Evolutionary conservation across 768 basidiomycete genomes (phyloP).

Genomic region (Calocybe gangraenosa): DNA sequence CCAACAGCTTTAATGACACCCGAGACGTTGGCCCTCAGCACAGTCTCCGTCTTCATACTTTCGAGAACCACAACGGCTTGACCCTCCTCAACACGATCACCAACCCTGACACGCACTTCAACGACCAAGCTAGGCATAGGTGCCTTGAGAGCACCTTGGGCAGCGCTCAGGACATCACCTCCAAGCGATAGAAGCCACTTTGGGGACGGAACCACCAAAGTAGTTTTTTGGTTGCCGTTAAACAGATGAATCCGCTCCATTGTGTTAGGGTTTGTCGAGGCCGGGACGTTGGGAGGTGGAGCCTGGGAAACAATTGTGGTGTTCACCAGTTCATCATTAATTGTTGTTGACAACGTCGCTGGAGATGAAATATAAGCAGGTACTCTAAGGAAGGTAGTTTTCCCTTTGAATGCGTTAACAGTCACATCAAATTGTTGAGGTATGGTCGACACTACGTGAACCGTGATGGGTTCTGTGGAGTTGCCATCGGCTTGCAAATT

Average conservation of each 20-base stretch:
- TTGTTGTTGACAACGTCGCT: slow-evolving; percentile 48
- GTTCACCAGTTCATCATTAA: slow-evolving; percentile 43
- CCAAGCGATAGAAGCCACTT: slow-evolving; percentile 66
- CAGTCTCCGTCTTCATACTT: slow-evolving; percentile 98
- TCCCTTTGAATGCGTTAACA: slow-evolving; percentile 31
- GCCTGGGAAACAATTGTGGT: slow-evolving; percentile 77
- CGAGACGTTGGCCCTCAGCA: slow-evolving; percentile 63
- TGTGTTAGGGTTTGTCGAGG: slow-evolving; percentile 48
- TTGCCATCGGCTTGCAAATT: slow-evolving; percentile 56
- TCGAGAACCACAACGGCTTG: slow-evolving; percentile 82
- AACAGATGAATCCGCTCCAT: slow-evolving; percentile 81
- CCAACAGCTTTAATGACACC: slow-evolving; percentile 71
- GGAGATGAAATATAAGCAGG: slow-evolving; percentile 52
- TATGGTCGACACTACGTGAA: slow-evolving; percentile 33
- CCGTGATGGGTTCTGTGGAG: slow-evolving; percentile 32
- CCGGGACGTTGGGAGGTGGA: slow-evolving; percentile 48
- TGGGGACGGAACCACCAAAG: slow-evolving; percentile 64
- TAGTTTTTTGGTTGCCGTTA: slow-evolving; percentile 55
- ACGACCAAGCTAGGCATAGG: slow-evolving; percentile 96
- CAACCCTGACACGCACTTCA: slow-evolving; percentile 74
- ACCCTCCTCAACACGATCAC: slow-evolving; percentile 76
- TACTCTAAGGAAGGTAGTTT: slow-evolving; percentile 42
- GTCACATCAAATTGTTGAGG: slow-evolving; percentile 51
- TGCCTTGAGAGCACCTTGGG: slow-evolving; percentile 66
- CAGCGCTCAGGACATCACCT: slow-evolving; percentile 49